Evolutionary conservation across 345 rosid species (phyloP), one percentile per base, ranked within the genome.

Genomic region (Citrus cavaleriei): DNA sequence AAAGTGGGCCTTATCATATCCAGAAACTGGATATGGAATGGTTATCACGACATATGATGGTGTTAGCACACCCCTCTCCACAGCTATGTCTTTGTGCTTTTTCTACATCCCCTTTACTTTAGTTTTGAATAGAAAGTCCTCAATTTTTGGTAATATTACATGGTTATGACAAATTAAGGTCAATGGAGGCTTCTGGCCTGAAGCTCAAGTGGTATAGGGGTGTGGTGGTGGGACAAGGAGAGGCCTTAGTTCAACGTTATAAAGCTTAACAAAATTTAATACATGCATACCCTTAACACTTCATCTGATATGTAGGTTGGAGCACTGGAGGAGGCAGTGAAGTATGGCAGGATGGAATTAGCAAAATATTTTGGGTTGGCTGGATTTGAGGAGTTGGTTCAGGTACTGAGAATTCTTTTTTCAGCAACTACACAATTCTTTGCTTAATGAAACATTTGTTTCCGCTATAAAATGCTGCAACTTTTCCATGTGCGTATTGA

Each of bases 271-370:
- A 18, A 74, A 7, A 25, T 4, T 24, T 21, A 32, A 54, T 40
- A 69, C 25, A 14, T 55, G 19, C 60, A 3, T 30, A 49, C 28
- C 49, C 46, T 40, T 2, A 3, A 19, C 35, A 10, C 37, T 37
- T 77, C 5, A 18, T 68, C 32, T 67, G 22, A 59, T 63, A 72
- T 84, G 69, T 78, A 96, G 99, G 93, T 79, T 66, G 98, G 98
- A 78, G 87, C 84, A 74, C 89, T 96, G 46, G 97, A 86, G 83
- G 94, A 89, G 80, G 97, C 94, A 67, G 95, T 94, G 51, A 86
- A 82, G 57, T 91, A 88, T 87, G 99, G 98, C 76, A 89, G 95
- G 86, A 80, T 73, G 68, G 92, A 91, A 79, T 81, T 96, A 81
- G 87, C 88, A 38, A 94, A 89, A 82, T 96, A 85, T 85, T 88